These are phyloP conservation scores for Cladophialophora immunda DNA, from an alignment of 2,329 filamentous ascomycete species.

Conservation along the genomic window DNA sequence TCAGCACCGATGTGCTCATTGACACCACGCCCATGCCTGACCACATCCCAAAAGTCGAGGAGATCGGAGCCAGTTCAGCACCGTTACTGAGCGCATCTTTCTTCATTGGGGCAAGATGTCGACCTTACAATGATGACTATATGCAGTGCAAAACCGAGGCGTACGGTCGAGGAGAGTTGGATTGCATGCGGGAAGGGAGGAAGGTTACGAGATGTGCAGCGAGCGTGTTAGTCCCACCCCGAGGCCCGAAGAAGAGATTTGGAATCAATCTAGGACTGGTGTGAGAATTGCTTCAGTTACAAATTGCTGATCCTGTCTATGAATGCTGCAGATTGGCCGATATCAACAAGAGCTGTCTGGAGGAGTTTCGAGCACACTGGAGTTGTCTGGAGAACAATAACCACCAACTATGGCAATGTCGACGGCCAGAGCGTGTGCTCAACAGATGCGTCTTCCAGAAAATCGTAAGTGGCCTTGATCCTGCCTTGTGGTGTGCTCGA, in stretches of 20 bases:
- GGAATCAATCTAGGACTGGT: background rate
- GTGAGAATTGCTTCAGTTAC: background rate
- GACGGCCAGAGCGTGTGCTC: constrained; percentile 83
- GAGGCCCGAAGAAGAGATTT: background rate
- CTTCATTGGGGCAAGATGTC: constrained; percentile 97
- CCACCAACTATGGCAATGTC: constrained; percentile 96
- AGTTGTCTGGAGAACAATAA: constrained; percentile 96
- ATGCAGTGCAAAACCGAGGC: constrained; percentile 99
- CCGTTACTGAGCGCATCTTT: constrained; percentile 90
- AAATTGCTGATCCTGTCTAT: constrained; percentile 2
- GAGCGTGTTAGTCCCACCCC: constrained; percentile 77
- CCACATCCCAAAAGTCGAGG: constrained; percentile 88
- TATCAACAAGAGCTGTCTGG: constrained; percentile 92
- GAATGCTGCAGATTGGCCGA: constrained; percentile 78
- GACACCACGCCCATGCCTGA: constrained; percentile 96
- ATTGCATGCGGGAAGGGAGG: constrained; percentile 95
- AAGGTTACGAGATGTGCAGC: constrained; percentile 96
- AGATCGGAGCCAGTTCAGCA: constrained; percentile 91
- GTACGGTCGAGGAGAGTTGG: constrained; percentile 87
- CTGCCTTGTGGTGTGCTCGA: background rate
- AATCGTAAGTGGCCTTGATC: constrained; percentile 68
- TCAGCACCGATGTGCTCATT: constrained; percentile 91
- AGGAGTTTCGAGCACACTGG: constrained; percentile 93
- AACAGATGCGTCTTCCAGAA: constrained; percentile 98
- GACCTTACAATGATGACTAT: constrained; percentile 96